phyloP scores from a whole-genome alignment of 805 yeast species.

The Metschnikowia baotianmanensis region DNA sequence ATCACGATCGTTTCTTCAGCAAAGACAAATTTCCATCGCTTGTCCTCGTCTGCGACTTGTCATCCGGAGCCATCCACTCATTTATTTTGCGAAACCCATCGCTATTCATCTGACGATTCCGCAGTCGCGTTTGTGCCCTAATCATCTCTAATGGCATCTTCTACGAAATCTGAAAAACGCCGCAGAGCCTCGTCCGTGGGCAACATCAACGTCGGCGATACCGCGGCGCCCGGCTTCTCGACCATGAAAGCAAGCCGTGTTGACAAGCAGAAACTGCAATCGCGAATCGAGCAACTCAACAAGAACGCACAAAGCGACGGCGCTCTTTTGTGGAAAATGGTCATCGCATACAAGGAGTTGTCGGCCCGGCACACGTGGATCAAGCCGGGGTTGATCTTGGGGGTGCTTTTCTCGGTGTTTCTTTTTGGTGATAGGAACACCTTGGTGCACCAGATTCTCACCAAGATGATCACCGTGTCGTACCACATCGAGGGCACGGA shows the following conservation, averaged over 20 bases:
- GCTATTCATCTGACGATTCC: no score
- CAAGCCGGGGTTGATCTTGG: conserved; percentile 53
- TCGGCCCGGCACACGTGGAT: conserved; percentile 69
- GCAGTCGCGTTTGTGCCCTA: no score
- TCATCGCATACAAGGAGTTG: conserved; percentile 58
- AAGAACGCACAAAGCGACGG: conserved; percentile 37
- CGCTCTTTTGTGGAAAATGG: conserved; percentile 55
- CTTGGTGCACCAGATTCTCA: conserved; percentile 53
- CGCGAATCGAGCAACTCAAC: conserved; percentile 31
- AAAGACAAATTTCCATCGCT: no score
- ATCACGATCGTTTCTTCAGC: no score
- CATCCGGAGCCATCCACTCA: no score
- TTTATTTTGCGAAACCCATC: no score
- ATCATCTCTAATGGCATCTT: no score
- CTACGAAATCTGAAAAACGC: conserved; percentile 25
- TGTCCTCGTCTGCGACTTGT: no score
- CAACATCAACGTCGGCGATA: conserved; percentile 71
- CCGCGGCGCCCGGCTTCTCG: conserved; percentile 60
- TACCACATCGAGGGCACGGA: conserved; percentile 61
- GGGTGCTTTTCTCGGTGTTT: conserved; percentile 42
- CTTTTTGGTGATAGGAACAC: conserved; percentile 57
- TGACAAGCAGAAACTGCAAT: conserved; percentile 33
- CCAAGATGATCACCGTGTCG: conserved; percentile 61
- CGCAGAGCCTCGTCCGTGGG: conserved; percentile 72
- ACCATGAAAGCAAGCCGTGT: conserved; percentile 56